Evolutionary conservation across 805 yeast species (phyloP), one percentile per base, ranked within the genome.

Genomic region (Metschnikowia drakensbergensis): DNA sequence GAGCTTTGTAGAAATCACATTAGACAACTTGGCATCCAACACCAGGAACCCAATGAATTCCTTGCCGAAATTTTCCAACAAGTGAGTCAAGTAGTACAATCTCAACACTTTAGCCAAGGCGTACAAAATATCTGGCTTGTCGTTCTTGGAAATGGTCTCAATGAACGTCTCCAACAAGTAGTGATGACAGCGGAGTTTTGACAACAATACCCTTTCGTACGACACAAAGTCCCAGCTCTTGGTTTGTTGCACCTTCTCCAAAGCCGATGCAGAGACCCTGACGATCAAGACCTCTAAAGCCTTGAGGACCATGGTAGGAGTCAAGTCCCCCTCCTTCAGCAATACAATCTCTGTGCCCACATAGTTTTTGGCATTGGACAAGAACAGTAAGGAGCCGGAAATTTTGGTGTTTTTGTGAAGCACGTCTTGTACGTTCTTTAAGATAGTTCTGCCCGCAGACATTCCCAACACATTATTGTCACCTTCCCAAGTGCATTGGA

Each of bases 401-500:
- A 52, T 42, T 36, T 36, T 32, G 27, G 45, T 49, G 36, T 45
- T 42, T 34, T 49, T 51, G 30, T 59, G 52, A 30, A 68, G 44
- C 30, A 68, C 64, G 28, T 58, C 64, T 39, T 54, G 58, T 29
- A 68, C 62, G 46, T 61, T 55, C 58, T 66, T 68, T 47, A 69
- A 59, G 35, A 73, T 59, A 39, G 75, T 66, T 52, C 71, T 65
- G 59, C 77, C 76, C 46, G 67, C 70, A 45, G 68, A 62, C 61
- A 71, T 59, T 38, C 69, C 73, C 57, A 73, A 65, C 37, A 73
- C 76, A 54, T 66, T 73, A 64, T 73, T 73, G 57, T 73, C 77
- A 60, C 77, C 77, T 61, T 73, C 77, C 77, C 77, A 73, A 29
- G 77, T 73, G 61, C 76, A 70, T 61, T 71, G 76, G 37, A 73